A percentile compares a stretch with the other conserved stretches of the same genome.
Conservation (phyloP, 2,329 filamentous ascomycete genomes). For the Cladosporium sp. region DNA sequence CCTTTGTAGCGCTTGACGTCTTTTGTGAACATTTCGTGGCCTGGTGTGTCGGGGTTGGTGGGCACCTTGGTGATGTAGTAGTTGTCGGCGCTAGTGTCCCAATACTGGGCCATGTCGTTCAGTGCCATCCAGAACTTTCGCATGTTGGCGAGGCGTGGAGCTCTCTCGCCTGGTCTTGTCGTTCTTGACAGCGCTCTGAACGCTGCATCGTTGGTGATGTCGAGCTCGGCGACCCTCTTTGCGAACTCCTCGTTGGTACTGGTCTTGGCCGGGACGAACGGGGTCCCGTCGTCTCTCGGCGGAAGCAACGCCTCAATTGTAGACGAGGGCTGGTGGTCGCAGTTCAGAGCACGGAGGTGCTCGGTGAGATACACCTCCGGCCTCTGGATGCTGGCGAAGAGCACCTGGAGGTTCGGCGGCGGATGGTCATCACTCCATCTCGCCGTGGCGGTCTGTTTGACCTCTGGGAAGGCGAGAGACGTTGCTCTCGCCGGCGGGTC, state of each 20-base stretch:
- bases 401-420: constrained; percentile 45
- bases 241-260: constrained; percentile 52
- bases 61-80: constrained; percentile 46
- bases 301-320: constrained; percentile 14
- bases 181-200: constrained; percentile 59
- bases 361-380: constrained; percentile 44
- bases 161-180: constrained; percentile 47
- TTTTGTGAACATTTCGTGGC: neutral
- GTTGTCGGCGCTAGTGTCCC: constrained; percentile 62
- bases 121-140: constrained; percentile 63
- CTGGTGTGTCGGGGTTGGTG: neutral
- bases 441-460: constrained; percentile 10
- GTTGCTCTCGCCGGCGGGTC: constrained; percentile 34
- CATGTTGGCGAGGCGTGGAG: constrained; percentile 56
- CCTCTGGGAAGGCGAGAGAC: constrained; percentile 31
- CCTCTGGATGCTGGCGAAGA: constrained; percentile 47
- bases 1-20: constrained; percentile 53
- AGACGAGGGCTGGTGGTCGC: constrained; percentile 44
- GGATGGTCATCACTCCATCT: constrained; percentile 26
- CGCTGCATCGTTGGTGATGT: constrained; percentile 58
- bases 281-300: constrained; percentile 34
- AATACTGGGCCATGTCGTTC: constrained; percentile 63
- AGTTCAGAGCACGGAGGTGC: constrained; percentile 47
- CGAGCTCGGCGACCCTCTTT: constrained; percentile 53
- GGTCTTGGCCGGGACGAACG: constrained; percentile 41